Conservation (phyloP, 1,284 basidiomycete species). For the Meira miltonrushii region DNA sequence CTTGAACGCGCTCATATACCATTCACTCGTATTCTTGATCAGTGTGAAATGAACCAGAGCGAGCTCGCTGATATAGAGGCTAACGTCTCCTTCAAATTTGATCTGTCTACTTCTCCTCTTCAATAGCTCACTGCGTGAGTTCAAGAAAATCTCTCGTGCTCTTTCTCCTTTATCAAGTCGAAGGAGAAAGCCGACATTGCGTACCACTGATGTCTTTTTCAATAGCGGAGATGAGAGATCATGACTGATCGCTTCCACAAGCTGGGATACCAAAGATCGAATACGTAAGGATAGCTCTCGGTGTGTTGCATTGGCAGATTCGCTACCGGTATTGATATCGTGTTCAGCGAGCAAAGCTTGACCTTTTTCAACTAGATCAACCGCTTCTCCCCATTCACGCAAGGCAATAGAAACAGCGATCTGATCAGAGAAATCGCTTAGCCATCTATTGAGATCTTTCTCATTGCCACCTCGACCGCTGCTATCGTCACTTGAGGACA, state of each 20-base stretch:
- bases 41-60: constrained; percentile 78
- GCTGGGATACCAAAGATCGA: constrained; percentile 32
- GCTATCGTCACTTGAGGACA: background rate
- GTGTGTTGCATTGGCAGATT: constrained; percentile 46
- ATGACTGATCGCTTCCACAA: constrained; percentile 68
- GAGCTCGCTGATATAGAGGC: constrained; percentile 69
- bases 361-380: constrained; percentile 73
- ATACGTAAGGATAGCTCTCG: constrained; percentile 23
- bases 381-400: constrained; percentile 80
- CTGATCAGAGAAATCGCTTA: constrained; percentile 84
- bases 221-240: constrained; percentile 71
- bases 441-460: constrained; percentile 62
- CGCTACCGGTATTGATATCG: constrained; percentile 50
- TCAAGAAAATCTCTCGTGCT: constrained; percentile 76
- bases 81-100: constrained; percentile 83
- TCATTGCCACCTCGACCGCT: constrained; percentile 24
- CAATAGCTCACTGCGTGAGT: constrained; percentile 71
- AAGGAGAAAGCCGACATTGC: constrained; percentile 67
- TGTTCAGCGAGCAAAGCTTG: constrained; percentile 60
- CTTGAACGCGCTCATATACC: constrained; percentile 92
- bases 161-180: constrained; percentile 72
- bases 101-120: constrained; percentile 74
- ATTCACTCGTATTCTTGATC: constrained; percentile 92
- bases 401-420: constrained; percentile 85
- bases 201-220: constrained; percentile 70